These are phyloP conservation scores for Talaromyces ruber DNA, from an alignment of 495 filamentous ascomycete species.

Conservation along the genomic window DNA sequence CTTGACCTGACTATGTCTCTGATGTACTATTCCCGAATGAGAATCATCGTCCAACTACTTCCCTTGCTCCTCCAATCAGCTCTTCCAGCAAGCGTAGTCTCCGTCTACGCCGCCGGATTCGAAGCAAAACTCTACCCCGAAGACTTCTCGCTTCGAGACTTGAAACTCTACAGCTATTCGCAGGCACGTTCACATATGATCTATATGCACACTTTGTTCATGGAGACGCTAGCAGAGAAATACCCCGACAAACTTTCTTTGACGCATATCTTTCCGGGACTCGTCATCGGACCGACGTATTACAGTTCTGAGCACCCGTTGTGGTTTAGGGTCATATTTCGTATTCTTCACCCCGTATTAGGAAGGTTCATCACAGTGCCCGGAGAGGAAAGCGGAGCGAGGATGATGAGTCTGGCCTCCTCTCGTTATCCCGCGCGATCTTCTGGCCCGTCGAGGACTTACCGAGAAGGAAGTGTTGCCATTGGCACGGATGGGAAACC, in stretches of 20 bases:
- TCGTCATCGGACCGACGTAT: constrained; percentile 6
- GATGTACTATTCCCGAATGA: constrained; percentile 23
- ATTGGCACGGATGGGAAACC: constrained; percentile 17
- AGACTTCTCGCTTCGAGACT: constrained; percentile 12
- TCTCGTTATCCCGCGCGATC: background rate
- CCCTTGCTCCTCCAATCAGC: constrained; percentile 14
- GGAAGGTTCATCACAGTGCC: background rate
- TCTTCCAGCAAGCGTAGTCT: constrained; percentile 9
- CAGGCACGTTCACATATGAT: constrained; percentile 10
- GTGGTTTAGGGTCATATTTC: constrained; percentile 6
- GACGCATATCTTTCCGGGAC: constrained; percentile 12
- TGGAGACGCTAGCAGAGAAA: constrained; percentile 12
- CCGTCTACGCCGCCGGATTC: constrained; percentile 11
- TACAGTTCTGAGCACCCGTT: background rate
- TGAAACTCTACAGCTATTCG: constrained; percentile 1
- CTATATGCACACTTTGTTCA: constrained; percentile 14
- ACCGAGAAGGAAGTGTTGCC: constrained; percentile 9
- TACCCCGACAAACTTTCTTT: constrained; percentile 9
- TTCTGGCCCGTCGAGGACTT: background rate
- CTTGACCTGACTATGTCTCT: constrained; percentile 16
- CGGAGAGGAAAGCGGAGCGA: background rate
- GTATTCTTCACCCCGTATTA: background rate
- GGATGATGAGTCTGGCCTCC: constrained; percentile 4
- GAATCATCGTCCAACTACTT: constrained; percentile 16
- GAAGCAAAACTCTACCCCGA: constrained; percentile 9